A percentile compares a stretch with the other conserved stretches of the same genome.
phyloP scores from a whole-genome alignment of 2,329 filamentous ascomycete genomes.

The Talaromyces albobiverticillius region DNA sequence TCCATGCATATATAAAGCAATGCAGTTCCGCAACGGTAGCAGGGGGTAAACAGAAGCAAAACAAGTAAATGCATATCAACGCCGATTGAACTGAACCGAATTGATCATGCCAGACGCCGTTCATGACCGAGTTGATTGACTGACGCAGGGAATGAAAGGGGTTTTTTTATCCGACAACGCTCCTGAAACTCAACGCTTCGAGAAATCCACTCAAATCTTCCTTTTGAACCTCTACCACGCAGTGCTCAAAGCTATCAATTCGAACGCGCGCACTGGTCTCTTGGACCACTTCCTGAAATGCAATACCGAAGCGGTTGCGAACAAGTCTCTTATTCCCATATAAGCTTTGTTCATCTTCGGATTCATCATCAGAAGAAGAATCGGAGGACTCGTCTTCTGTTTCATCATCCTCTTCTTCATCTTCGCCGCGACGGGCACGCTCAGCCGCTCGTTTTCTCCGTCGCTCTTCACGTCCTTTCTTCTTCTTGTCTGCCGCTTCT shows the following conservation, averaged over 20 bases:
- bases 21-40: not conserved
- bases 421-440: conserved; percentile 50
- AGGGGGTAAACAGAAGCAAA: not conserved
- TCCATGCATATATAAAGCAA: conserved; percentile 3
- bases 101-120: conserved; percentile 4
- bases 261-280: conserved; percentile 86
- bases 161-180: conserved; percentile 61
- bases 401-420: conserved; percentile 59
- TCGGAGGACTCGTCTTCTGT: conserved; percentile 51
- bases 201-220: conserved; percentile 89
- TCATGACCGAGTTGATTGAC: not conserved
- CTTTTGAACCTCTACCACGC: conserved; percentile 95
- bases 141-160: not conserved
- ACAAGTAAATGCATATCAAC: conserved; percentile 1
- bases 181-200: conserved; percentile 87
- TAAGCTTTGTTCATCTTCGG: conserved; percentile 54
- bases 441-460: conserved; percentile 56
- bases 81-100: not conserved
- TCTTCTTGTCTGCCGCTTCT: conserved; percentile 61
- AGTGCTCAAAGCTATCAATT: conserved; percentile 96
- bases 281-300: conserved; percentile 90
- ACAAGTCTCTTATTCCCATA: conserved; percentile 65
- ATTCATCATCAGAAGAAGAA: conserved; percentile 48
- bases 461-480: conserved; percentile 63
- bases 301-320: conserved; percentile 85